phyloP scores from a whole-genome alignment of 1,284 basidiomycete genomes.

The Boletus hoseneyae region DNA sequence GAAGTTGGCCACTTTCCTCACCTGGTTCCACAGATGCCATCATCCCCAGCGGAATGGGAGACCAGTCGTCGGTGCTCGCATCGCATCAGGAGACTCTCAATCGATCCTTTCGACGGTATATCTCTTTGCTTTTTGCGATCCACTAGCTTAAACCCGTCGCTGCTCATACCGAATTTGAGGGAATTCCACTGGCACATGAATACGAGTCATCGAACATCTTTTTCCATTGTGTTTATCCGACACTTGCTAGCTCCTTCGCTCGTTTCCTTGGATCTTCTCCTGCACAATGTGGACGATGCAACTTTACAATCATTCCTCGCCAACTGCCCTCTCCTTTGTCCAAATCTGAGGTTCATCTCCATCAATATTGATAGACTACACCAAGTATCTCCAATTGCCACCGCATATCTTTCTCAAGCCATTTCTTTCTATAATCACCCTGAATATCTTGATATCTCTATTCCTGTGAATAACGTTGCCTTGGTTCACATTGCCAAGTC shows the following conservation, averaged over 20 bases:
- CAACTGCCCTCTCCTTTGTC: neutral
- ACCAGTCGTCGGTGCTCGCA: conserved; percentile 4
- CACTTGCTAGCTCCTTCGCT: conserved; percentile 1
- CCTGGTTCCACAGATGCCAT: neutral
- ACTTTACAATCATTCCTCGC: conserved; percentile 5
- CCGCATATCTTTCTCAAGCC: neutral
- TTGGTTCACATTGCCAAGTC: neutral
- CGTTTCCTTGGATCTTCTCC: neutral
- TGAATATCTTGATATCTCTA: neutral
- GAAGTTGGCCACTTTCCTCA: neutral
- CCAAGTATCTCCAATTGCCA: neutral
- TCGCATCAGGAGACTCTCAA: conserved; percentile 1
- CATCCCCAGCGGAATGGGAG: conserved; percentile 2
- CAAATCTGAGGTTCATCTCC: neutral
- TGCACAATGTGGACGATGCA: neutral
- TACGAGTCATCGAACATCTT: neutral
- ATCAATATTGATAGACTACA: neutral
- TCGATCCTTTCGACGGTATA: neutral
- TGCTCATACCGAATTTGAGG: conserved; percentile 8
- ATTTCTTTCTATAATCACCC: neutral
- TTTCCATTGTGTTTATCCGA: neutral
- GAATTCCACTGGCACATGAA: neutral
- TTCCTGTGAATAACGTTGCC: conserved; percentile 3
- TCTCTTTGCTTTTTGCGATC: neutral
- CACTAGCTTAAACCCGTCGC: neutral